These are phyloP conservation scores for Phialemonium atrogriseum DNA, from an alignment of 2,329 filamentous ascomycete species.

Conservation along the genomic window DNA sequence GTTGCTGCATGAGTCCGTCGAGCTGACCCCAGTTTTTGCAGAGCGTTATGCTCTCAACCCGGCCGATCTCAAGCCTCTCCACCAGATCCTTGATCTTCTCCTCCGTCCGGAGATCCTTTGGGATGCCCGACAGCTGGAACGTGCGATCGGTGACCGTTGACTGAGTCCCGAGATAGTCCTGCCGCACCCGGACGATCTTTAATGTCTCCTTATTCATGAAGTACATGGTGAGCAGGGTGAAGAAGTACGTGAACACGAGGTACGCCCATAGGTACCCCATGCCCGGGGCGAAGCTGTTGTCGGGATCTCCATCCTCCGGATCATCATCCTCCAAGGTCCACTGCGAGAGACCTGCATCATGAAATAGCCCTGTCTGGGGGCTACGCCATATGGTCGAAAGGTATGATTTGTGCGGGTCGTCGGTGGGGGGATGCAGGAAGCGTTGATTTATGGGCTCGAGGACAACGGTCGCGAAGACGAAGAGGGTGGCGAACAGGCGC, in stretches of 20 bases:
- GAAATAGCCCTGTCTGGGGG: not conserved
- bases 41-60: slow-evolving; percentile 78
- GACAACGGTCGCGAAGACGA: slow-evolving; percentile 72
- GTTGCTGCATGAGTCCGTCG: slow-evolving; percentile 62
- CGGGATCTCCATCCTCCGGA: slow-evolving; percentile 12
- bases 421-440: too few species aligned
- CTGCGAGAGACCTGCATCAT: not conserved
- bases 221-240: slow-evolving; percentile 74
- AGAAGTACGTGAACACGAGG: slow-evolving; percentile 88
- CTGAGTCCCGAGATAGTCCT: slow-evolving; percentile 87
- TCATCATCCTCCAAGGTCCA: slow-evolving; percentile 8
- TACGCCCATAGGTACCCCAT: slow-evolving; percentile 79
- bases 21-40: slow-evolving; percentile 82
- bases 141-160: slow-evolving; percentile 95
- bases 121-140: slow-evolving; percentile 84
- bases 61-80: slow-evolving; percentile 80
- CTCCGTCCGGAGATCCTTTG: slow-evolving; percentile 68
- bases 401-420: slow-evolving; percentile 6
- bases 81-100: slow-evolving; percentile 77
- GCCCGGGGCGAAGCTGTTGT: slow-evolving; percentile 23
- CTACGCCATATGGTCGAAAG: slow-evolving; percentile 7
- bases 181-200: slow-evolving; percentile 75
- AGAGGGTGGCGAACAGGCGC: slow-evolving; percentile 68
- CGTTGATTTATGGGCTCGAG: slow-evolving; percentile 79
- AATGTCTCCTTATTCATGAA: slow-evolving; percentile 77